Evolutionary conservation across 179 eudicot species (phyloP), one percentile per base, ranked within the genome.

Genomic region (Dionaea muscipula): DNA sequence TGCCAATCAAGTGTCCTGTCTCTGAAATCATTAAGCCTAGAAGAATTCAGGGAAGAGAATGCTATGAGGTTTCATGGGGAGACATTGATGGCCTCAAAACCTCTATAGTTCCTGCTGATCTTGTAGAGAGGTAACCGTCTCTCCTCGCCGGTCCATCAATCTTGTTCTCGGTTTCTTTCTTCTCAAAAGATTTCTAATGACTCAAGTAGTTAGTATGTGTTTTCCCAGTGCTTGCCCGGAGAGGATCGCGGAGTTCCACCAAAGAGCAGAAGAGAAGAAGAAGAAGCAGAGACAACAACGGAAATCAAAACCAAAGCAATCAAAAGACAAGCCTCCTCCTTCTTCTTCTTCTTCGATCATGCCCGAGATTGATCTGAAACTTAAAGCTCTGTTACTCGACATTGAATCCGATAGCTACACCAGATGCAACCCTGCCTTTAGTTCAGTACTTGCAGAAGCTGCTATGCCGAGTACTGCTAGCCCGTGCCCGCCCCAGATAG

Each of bases 41-140:
- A 68, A 81, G 62, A 73, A 57, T 65, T 50, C 78, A 73, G 49
- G 89, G 97, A 60, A 72, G 47, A 66, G 90, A 81, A 24, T 77
- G 81, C 69, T 81, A 80, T 55, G 94, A 86, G 77, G 95, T 90
- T 68, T 78, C 81, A 38, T 90, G 97, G 97, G 82, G 74, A 60
- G 65, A 72, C 9, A 64, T 81, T 35, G 81, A 82, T 68, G 90
- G 83, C 27, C 81, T 83, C 48, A 44, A 69, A 38, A 68, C 83
- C 45, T 83, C 97, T 4, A 26, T 77, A 37, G 85, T 90, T 43
- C 90, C 95, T 40, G 95, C 82, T 68, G 81, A 81, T 71, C 95
- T 90, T 50, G 62, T 90, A 6, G 53, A 78, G 69, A 80, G 97
- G 97, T 89, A 79, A 62, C 41, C 15, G 22, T 47, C n/a, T 18